Evolutionary conservation across 2,329 filamentous ascomycete genomes (phyloP).

Genomic region (Claviceps fusiformis): DNA sequence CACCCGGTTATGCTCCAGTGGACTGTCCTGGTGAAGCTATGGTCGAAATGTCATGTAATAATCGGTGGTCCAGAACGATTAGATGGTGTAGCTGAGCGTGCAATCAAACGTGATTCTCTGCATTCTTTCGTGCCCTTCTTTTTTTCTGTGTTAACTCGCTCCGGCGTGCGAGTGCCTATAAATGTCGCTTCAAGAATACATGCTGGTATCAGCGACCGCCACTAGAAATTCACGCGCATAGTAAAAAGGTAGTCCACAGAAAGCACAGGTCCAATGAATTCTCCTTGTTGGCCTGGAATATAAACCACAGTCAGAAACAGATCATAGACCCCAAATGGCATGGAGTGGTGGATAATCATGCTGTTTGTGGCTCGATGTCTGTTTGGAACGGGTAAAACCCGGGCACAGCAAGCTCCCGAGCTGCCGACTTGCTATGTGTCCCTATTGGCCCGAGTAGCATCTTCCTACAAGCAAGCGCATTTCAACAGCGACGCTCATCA

Average conservation of each 20-base stretch:
- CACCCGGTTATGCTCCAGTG: background rate
- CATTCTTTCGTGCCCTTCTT: background rate
- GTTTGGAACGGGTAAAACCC: constrained; percentile 4
- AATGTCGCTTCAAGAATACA: background rate
- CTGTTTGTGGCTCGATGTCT: background rate
- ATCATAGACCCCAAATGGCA: background rate
- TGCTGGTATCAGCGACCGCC: background rate
- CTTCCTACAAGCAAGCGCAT: background rate
- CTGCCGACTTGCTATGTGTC: background rate
- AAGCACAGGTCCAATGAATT: background rate
- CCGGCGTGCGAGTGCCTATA: background rate
- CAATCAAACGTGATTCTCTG: background rate
- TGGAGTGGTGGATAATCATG: background rate
- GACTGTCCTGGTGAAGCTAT: background rate
- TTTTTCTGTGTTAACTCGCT: background rate
- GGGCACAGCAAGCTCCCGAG: background rate
- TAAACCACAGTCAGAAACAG: background rate
- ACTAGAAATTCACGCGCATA: no score
- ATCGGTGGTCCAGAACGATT: background rate
- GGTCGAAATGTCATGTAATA: background rate
- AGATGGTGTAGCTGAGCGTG: background rate
- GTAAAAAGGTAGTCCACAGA: background rate
- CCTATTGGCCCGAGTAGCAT: background rate
- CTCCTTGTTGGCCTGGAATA: background rate
- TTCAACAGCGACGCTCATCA: background rate